These are phyloP conservation scores for Aspergillus fumigatus DNA, from an alignment of 2,329 filamentous ascomycete species.

Conservation along the genomic window DNA sequence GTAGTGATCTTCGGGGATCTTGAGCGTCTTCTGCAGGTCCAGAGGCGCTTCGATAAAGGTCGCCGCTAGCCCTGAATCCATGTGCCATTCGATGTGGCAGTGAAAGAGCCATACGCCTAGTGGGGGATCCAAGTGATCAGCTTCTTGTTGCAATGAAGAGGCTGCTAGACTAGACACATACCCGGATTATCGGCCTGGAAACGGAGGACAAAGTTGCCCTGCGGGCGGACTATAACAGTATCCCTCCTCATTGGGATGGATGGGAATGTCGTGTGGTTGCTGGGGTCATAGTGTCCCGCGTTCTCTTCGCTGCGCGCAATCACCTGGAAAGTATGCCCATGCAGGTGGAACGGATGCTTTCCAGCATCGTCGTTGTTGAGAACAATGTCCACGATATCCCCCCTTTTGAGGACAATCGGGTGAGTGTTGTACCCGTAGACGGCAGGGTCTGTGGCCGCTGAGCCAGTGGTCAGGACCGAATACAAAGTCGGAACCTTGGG, in stretches of 20 bases:
- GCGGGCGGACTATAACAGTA: slow-evolving; percentile 47
- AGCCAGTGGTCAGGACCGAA: slow-evolving; percentile 60
- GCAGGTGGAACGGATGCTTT: slow-evolving; percentile 70
- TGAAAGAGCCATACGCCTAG: slow-evolving; percentile 40
- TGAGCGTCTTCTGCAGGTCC: slow-evolving; percentile 2
- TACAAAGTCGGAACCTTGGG: slow-evolving; percentile 77
- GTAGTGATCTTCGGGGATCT: slow-evolving; percentile 1
- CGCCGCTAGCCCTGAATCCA: slow-evolving; percentile 48
- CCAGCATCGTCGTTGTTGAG: slow-evolving; percentile 43
- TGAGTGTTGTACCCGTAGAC: slow-evolving; percentile 63
- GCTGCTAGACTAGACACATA: slow-evolving; percentile 5
- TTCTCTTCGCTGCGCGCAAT: slow-evolving; percentile 24
- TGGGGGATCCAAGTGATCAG: neutral
- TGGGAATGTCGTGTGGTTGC: slow-evolving; percentile 31
- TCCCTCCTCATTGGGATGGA: slow-evolving; percentile 47
- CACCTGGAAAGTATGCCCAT: slow-evolving; percentile 70
- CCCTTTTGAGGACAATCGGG: slow-evolving; percentile 61
- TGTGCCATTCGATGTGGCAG: slow-evolving; percentile 49
- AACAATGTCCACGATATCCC: slow-evolving; percentile 40
- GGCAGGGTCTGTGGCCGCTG: slow-evolving; percentile 49
- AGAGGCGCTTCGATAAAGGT: slow-evolving; percentile 50
- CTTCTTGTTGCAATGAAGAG: neutral
- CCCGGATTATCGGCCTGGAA: slow-evolving; percentile 50
- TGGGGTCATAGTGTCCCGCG: slow-evolving; percentile 27
- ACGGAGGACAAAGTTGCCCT: slow-evolving; percentile 49